phyloP scores from a whole-genome alignment of 306 rosid species.

The Quercus robur region DNA sequence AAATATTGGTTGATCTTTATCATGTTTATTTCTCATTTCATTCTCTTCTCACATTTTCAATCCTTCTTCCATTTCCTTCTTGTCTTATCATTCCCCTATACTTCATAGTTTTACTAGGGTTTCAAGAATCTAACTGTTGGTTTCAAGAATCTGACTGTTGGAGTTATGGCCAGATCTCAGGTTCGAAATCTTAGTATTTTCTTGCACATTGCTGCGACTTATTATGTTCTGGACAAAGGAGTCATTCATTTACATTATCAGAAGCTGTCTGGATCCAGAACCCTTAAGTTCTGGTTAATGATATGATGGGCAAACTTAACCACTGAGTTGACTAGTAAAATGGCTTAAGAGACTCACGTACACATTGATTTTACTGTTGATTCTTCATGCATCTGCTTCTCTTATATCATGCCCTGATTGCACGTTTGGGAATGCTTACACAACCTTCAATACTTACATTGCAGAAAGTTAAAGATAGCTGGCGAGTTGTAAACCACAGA shows the following conservation, averaged over 20 bases:
- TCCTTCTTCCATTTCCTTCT: neutral
- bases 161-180: neutral
- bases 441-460: slow-evolving; percentile 17
- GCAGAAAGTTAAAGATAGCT: slow-evolving; percentile 96
- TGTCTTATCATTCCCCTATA: neutral
- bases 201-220: neutral
- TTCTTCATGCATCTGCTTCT: neutral
- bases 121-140: neutral
- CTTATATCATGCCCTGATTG: neutral
- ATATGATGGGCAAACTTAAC: neutral
- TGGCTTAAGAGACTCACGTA: neutral
- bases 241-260: neutral
- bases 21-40: neutral
- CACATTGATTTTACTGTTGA: neutral
- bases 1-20: neutral
- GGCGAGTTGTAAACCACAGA: slow-evolving; percentile 98
- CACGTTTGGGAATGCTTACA: slow-evolving; percentile 24
- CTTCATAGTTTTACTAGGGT: neutral
- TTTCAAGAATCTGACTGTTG: neutral
- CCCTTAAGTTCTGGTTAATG: neutral
- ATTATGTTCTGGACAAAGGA: neutral
- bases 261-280: neutral
- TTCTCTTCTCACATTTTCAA: neutral
- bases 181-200: neutral
- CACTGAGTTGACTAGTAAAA: neutral